Percentiles rank a stretch among this genome's conserved stretches.
Conservation (phyloP, 2,329 filamentous ascomycete genomes). For the Sclerotinia nivalis region DNA sequence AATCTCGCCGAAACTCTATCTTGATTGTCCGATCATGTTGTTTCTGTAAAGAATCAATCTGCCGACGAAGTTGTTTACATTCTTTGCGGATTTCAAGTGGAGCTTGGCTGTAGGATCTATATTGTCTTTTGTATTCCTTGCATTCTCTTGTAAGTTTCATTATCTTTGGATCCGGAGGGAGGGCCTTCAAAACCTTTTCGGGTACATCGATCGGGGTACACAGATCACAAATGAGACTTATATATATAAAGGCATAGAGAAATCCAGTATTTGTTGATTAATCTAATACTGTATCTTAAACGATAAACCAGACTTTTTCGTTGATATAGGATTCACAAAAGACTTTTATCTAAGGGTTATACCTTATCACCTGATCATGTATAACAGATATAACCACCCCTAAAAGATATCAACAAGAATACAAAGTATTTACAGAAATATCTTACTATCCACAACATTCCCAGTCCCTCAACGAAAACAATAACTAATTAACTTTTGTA, state of each 20-base stretch:
- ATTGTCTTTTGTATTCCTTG: background rate
- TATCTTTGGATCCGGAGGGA: background rate
- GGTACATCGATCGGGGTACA: background rate
- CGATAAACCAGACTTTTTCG: background rate
- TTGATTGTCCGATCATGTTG: background rate
- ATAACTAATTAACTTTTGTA: background rate
- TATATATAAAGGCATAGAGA: background rate
- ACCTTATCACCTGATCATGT: background rate
- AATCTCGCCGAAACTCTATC: background rate
- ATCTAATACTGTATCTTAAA: background rate
- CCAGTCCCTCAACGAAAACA: background rate
- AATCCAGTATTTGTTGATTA: background rate
- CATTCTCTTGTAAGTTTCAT: background rate
- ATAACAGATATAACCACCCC: background rate
- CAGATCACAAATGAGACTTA: background rate
- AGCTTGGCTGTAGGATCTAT: background rate
- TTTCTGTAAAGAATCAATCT: constrained; percentile 11
- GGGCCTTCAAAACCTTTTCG: background rate
- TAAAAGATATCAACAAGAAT: background rate
- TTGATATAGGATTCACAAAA: background rate
- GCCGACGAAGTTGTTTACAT: background rate
- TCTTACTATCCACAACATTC: background rate
- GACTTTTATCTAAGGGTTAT: background rate
- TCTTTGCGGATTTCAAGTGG: background rate
- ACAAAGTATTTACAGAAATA: background rate